Evolutionary conservation across 73 alveolate species (phyloP).

Genomic region (Durusdinium trenchii): DNA sequence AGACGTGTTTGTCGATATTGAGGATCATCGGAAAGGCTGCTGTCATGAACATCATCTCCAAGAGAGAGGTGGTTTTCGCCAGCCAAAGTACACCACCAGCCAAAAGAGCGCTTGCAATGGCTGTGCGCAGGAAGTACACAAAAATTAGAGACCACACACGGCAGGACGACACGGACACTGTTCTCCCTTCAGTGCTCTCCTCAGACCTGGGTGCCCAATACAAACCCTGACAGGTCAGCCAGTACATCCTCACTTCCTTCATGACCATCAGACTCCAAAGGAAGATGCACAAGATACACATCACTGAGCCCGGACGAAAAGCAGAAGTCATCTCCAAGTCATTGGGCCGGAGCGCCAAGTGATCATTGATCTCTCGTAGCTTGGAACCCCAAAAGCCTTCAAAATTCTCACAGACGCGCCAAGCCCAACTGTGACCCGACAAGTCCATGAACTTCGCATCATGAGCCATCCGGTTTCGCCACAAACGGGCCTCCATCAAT

Average conservation of each 20-base stretch:
- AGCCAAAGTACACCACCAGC: not conserved
- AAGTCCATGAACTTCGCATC: constrained; percentile 1
- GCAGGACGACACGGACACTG: not conserved
- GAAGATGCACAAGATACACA: constrained; percentile 1
- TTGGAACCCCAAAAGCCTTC: not conserved
- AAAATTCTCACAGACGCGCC: not conserved
- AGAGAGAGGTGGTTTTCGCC: constrained; percentile 16
- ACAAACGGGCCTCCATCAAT: not conserved
- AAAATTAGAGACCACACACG: not conserved
- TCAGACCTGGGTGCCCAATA: constrained; percentile 5
- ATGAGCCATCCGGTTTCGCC: constrained; percentile 36
- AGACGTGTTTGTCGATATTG: constrained; percentile 36
- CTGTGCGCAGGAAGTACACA: not conserved
- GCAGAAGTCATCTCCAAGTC: constrained; percentile 19
- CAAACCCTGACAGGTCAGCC: constrained; percentile 4
- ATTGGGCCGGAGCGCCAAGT: not conserved
- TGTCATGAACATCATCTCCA: constrained; percentile 22
- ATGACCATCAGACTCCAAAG: constrained; percentile 23
- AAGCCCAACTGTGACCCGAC: constrained; percentile 39
- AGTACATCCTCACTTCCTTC: constrained; percentile 6
- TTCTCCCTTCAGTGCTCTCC: not conserved
- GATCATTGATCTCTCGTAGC: not conserved
- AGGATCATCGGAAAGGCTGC: constrained; percentile 33
- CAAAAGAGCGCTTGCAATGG: not conserved
- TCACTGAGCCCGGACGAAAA: constrained; percentile 22